Conservation (phyloP, 164 flowering plant genomes). For the Magnolia changhungtana region DNA sequence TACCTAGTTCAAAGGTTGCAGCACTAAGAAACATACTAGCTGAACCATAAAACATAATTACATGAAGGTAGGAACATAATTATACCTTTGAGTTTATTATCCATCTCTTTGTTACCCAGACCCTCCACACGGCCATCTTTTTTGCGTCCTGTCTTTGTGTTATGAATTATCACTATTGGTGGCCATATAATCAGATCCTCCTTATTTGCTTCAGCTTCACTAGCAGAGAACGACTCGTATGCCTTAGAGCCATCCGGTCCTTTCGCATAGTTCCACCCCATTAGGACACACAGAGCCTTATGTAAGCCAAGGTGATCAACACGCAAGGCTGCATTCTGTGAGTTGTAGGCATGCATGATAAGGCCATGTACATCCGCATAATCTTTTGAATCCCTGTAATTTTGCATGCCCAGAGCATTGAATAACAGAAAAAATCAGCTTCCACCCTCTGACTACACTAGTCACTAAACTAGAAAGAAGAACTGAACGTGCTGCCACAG, state of each 20-base stretch:
- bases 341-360: slow-evolving; percentile 82
- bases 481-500: background rate
- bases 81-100: slow-evolving; percentile 84
- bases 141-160: slow-evolving; percentile 75
- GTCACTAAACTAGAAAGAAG: background rate
- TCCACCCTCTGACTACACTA: slow-evolving; percentile 12
- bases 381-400: slow-evolving; percentile 72
- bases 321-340: slow-evolving; percentile 52
- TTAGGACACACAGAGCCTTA: slow-evolving; percentile 83
- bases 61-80: slow-evolving; percentile 12
- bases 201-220: slow-evolving; percentile 66
- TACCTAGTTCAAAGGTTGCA: background rate
- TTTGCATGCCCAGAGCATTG: slow-evolving; percentile 40
- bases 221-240: slow-evolving; percentile 66
- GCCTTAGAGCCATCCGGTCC: slow-evolving; percentile 77
- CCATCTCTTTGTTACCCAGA: slow-evolving; percentile 88
- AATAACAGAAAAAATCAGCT: slow-evolving; percentile 32
- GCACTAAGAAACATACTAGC: background rate
- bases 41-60: background rate
- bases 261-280: slow-evolving; percentile 84
- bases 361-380: slow-evolving; percentile 77
- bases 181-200: slow-evolving; percentile 96
- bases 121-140: slow-evolving; percentile 95
- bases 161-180: slow-evolving; percentile 81
- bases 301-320: slow-evolving; percentile 92